A percentile compares a stretch with the other conserved stretches of the same genome.
phyloP scores from a whole-genome alignment of 805 yeast genomes.

The Cyberlindnera galapagoensis region DNA sequence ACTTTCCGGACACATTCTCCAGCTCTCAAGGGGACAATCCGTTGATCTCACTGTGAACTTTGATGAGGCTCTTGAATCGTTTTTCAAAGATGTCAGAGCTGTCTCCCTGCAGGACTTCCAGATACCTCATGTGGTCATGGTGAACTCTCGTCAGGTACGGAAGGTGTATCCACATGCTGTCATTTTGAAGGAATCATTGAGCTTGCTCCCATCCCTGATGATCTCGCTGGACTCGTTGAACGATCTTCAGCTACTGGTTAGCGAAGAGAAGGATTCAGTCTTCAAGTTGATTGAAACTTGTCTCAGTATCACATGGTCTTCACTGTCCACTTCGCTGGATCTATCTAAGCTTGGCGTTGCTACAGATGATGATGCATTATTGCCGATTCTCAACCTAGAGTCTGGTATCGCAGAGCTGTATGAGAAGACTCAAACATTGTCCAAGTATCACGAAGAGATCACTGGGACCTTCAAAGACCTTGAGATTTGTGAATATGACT shows the following conservation, averaged over 20 bases:
- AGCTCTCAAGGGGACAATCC: constrained; percentile 25
- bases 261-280: constrained; percentile 28
- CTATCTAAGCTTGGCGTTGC: constrained; percentile 28
- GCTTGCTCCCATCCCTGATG: constrained; percentile 30
- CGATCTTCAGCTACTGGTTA: constrained; percentile 37
- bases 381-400: constrained; percentile 27
- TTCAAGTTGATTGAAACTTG: constrained; percentile 30
- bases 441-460: constrained; percentile 24
- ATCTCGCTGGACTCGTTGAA: constrained; percentile 29
- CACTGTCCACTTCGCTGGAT: constrained; percentile 43
- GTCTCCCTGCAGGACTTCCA: constrained; percentile 44
- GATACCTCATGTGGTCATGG: constrained; percentile 46
- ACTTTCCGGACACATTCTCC: constrained; percentile 33
- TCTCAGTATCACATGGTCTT: constrained; percentile 44
- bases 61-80: constrained; percentile 33
- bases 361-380: constrained; percentile 27
- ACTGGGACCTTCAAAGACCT: constrained; percentile 20
- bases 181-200: constrained; percentile 45
- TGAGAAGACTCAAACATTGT: constrained; percentile 26
- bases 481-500: constrained; percentile 22
- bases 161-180: constrained; percentile 52
- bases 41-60: constrained; percentile 42
- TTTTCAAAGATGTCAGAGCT: constrained; percentile 49
- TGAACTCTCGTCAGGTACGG: constrained; percentile 43
- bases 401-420: constrained; percentile 24